Base-by-base conservation (phyloP, 257 asterid genomes). In the Capsicum pubescens region DNA sequence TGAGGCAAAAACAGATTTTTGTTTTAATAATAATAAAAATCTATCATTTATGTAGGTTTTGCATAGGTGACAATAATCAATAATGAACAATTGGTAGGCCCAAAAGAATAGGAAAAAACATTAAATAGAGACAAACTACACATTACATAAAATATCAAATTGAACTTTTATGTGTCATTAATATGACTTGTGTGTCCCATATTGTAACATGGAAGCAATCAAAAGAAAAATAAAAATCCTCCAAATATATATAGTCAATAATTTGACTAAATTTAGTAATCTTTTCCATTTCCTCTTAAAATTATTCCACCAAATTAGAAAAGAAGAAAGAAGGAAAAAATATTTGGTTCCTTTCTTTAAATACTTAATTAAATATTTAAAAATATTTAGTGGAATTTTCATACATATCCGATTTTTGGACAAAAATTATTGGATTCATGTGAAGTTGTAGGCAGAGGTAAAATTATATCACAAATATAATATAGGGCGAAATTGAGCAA, bases 81-180 rank as follows among this genome's bases (percentile, higher is more conserved):
- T n/a, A 71, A 74, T 48, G 44, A 19, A 74, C n/a, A 1, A 74
- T 6, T 48, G 46, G 80, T 74, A 74, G 80, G 61, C 61, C 80
- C 50, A 74, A 74, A 74, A 50, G 44, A 74, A 13, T 48, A 74
- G 12, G 80, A 74, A 74, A 74, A 74, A 14, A 7, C 60, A 74
- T 21, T 74, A 74, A 74, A 74, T 74, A 21, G 80, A 48, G 80
- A 74, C 80, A 74, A 74, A 50, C 19, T 50, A 12, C 60, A 21
- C 12, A 11, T 7, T 14, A 66, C 72, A 66, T 21, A 7, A 7
- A 66, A 48, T 48, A 72, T 12, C 60, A 74, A 71, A 48, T 12
- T 50, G 12, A 50, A 72, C 6, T 72, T 72, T 9, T 50, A 72
- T 72, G 44, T 48, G 80, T 48, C 11, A 3, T 48, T 14, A 19